Evolutionary conservation across 257 asterid genomes (phyloP).

Genomic region (Catharanthus roseus): DNA sequence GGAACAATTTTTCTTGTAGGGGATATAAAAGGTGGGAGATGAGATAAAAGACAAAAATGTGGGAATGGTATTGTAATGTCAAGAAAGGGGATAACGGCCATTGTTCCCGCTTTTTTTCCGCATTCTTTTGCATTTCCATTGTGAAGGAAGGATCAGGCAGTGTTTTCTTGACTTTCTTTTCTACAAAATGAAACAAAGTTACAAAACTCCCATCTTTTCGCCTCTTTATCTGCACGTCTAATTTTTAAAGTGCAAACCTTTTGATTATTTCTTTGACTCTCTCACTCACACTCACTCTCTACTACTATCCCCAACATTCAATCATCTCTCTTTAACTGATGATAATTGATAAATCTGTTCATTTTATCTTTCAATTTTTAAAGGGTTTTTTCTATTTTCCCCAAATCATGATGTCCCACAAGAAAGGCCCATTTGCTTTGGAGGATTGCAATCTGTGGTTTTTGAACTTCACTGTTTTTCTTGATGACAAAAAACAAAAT

Average conservation of each 20-base stretch:
- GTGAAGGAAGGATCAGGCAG: too few relatives aligned
- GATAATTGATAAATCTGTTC: not conserved
- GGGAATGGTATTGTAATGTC: not conserved
- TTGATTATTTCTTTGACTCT: conserved; percentile 4
- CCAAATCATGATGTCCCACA: conserved; percentile 60
- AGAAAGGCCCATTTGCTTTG: conserved; percentile 35
- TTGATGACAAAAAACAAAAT: conserved; percentile 39
- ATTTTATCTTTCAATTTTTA: not conserved
- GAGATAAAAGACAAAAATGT: not conserved
- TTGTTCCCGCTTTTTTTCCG: conserved; percentile 32
- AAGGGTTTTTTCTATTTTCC: not conserved
- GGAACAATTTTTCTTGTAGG: too few relatives aligned
- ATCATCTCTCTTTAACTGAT: not conserved
- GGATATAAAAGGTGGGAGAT: too few relatives aligned
- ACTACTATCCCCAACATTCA: not conserved
- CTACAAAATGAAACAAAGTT: conserved; percentile 28
- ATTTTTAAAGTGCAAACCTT: conserved; percentile 10
- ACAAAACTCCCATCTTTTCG: conserved; percentile 31
- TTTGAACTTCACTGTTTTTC: conserved; percentile 46
- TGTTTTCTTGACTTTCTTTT: conserved; percentile 35
- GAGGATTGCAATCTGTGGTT: conserved; percentile 50
- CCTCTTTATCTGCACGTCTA: conserved; percentile 27
- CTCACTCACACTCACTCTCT: too few relatives aligned
- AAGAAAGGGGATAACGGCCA: conserved; percentile 37
- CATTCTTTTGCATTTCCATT: not conserved